phyloP scores from a whole-genome alignment of 257 asterid species.

The Voacanga thouarsii region DNA sequence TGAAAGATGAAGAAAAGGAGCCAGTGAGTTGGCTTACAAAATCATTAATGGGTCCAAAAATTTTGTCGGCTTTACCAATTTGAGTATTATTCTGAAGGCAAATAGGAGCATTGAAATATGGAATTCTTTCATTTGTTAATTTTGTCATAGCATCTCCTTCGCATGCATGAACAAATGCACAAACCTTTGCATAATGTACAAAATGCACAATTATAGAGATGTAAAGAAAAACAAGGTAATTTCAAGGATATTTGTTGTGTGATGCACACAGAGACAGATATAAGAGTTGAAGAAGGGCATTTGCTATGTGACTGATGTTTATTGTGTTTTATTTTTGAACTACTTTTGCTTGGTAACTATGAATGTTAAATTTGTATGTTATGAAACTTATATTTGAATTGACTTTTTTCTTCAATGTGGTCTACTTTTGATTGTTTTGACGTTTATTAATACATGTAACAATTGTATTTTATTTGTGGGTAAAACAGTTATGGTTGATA shows the following conservation, averaged over 20 bases:
- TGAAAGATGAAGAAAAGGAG: neutral
- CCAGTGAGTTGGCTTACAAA: conserved; percentile 50
- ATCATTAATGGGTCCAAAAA: conserved; percentile 93
- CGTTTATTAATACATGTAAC: no score
- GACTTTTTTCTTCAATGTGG: no score
- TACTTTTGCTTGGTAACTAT: no score
- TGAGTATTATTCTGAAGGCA: conserved; percentile 89
- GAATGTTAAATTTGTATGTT: no score
- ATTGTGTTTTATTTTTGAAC: no score
- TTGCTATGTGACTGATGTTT: no score
- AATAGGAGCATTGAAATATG: conserved; percentile 91
- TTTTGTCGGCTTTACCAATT: conserved; percentile 97
- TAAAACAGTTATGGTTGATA: no score
- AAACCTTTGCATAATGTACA: conserved; percentile 51
- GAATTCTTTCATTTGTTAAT: conserved; percentile 83
- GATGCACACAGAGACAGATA: no score
- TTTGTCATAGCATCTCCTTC: conserved; percentile 96
- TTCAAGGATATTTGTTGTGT: no score
- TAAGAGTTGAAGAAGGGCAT: neutral
- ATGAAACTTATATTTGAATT: no score
- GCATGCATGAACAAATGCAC: conserved; percentile 74
- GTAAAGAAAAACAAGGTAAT: neutral
- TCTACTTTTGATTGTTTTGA: no score
- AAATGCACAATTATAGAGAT: neutral
- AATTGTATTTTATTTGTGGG: no score